Conservation (phyloP, 148 eudicot genomes). For the Beta vulgaris region DNA sequence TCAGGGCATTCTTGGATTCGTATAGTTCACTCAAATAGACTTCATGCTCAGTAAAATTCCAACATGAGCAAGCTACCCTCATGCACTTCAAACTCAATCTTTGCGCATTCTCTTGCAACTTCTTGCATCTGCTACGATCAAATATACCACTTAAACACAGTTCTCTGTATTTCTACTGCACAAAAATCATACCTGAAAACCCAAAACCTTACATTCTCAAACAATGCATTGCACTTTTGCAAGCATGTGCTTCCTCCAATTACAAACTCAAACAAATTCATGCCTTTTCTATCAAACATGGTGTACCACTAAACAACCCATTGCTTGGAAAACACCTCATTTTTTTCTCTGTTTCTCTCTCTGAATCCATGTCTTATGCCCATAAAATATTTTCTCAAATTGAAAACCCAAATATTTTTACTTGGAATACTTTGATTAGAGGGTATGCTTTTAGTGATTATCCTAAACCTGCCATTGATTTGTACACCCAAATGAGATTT, state of each 20-base stretch:
- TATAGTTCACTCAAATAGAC: too few species aligned
- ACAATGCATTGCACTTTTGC: constrained; percentile 70
- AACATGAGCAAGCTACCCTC: constrained; percentile 19
- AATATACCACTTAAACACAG: constrained; percentile 6
- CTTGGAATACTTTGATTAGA: constrained; percentile 77
- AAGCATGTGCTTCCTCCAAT: constrained; percentile 51
- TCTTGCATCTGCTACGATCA: background rate
- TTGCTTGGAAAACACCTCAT: constrained; percentile 62
- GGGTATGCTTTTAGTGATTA: constrained; percentile 69
- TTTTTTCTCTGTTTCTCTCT: constrained; percentile 56
- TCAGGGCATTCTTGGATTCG: too few species aligned
- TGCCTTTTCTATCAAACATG: constrained; percentile 63
- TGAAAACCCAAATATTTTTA: constrained; percentile 56
- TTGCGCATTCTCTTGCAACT: background rate
- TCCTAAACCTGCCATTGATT: constrained; percentile 45
- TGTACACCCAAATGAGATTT: constrained; percentile 40
- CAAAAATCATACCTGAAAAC: constrained; percentile 21
- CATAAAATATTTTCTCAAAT: constrained; percentile 49
- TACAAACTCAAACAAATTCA: constrained; percentile 72
- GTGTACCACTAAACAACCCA: constrained; percentile 54
- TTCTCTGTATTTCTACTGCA: constrained; percentile 22
- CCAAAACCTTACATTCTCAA: constrained; percentile 45
- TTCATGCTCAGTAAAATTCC: too few species aligned
- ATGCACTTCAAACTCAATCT: constrained; percentile 24
- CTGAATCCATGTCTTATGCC: constrained; percentile 52